Conservation (phyloP, 2,329 filamentous ascomycete genomes). For the Bipolaris victoriae region DNA sequence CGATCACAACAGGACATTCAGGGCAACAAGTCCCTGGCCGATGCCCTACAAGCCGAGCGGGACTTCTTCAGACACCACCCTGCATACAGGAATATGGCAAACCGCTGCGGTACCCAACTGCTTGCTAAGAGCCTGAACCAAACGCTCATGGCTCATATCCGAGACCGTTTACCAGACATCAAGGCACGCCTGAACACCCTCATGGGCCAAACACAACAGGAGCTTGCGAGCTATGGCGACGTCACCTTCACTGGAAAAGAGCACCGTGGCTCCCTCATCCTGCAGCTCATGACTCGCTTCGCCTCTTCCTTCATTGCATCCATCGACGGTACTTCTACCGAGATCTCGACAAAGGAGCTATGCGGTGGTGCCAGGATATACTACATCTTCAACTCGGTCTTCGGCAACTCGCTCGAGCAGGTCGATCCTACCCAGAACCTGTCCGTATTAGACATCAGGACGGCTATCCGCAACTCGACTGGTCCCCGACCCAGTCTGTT, state of each 20-base stretch:
- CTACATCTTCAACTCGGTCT: slow-evolving; percentile 99
- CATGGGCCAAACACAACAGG: slow-evolving; percentile 99
- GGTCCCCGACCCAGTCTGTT: slow-evolving; percentile 94
- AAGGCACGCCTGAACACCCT: slow-evolving; percentile 96
- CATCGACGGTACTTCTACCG: slow-evolving; percentile 96
- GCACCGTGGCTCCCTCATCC: slow-evolving; percentile 89
- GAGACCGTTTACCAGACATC: slow-evolving; percentile 94
- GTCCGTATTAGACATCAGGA: slow-evolving; percentile 91
- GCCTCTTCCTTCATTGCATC: slow-evolving; percentile 97
- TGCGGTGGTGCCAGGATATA: slow-evolving; percentile 95
- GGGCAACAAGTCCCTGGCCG: slow-evolving; percentile 90
- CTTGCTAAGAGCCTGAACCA: slow-evolving; percentile 93
- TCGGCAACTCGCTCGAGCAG: slow-evolving; percentile 92
- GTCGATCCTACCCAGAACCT: slow-evolving; percentile 97
- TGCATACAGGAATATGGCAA: slow-evolving; percentile 95
- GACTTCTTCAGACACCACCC: slow-evolving; percentile 98
- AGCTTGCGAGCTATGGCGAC: slow-evolving; percentile 96
- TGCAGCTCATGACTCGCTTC: slow-evolving; percentile 98
- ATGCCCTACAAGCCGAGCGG: slow-evolving; percentile 85
- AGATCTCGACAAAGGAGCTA: slow-evolving; percentile 98
- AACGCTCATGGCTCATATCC: slow-evolving; percentile 94
- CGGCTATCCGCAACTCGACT: slow-evolving; percentile 96
- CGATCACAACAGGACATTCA: slow-evolving; percentile 98
- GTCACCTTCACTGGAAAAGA: slow-evolving; percentile 98
- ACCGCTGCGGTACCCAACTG: slow-evolving; percentile 89